phyloP scores from a whole-genome alignment of 148 eudicot genomes.

The Heliamphora exappendiculata region DNA sequence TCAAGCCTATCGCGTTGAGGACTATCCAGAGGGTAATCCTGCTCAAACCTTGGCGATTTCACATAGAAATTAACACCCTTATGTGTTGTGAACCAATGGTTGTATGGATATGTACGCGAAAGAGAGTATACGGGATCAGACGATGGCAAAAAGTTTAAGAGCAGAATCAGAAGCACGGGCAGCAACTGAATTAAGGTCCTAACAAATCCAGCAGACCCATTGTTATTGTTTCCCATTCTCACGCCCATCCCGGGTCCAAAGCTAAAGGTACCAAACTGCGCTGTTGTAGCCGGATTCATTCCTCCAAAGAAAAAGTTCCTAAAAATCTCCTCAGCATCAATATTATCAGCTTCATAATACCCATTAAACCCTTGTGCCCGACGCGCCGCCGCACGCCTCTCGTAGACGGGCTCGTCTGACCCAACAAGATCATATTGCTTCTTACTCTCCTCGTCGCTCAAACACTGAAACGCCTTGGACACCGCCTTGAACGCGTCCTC shows the following conservation, averaged over 20 bases:
- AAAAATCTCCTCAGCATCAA: constrained; percentile 58
- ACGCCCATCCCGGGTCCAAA: constrained; percentile 45
- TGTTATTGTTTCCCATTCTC: constrained; percentile 23
- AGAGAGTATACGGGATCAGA: constrained; percentile 36
- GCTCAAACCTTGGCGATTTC: constrained; percentile 32
- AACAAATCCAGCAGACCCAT: constrained; percentile 25
- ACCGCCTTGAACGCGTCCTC: constrained; percentile 57
- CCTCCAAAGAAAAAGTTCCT: constrained; percentile 58
- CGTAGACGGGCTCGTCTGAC: constrained; percentile 39
- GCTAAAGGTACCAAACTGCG: constrained; percentile 38
- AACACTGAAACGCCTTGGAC: constrained; percentile 50
- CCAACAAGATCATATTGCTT: constrained; percentile 37
- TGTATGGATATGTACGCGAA: constrained; percentile 29
- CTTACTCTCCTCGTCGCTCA: constrained; percentile 39
- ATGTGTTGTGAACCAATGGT: constrained; percentile 25
- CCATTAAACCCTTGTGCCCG: constrained; percentile 36
- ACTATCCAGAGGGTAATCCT: constrained; percentile 36
- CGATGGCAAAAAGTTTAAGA: constrained; percentile 45
- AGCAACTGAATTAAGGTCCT: constrained; percentile 36
- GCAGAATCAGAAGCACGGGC: constrained; percentile 40
- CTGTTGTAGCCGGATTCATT: constrained; percentile 33
- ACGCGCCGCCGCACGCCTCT: constrained; percentile 25
- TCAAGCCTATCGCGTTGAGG: constrained; percentile 32
- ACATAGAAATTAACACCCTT: constrained; percentile 44
- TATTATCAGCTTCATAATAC: constrained; percentile 39